Percentiles rank a stretch among this genome's conserved stretches.
phyloP scores from a whole-genome alignment of 345 rosid genomes.

The Rhizophora apiculata region DNA sequence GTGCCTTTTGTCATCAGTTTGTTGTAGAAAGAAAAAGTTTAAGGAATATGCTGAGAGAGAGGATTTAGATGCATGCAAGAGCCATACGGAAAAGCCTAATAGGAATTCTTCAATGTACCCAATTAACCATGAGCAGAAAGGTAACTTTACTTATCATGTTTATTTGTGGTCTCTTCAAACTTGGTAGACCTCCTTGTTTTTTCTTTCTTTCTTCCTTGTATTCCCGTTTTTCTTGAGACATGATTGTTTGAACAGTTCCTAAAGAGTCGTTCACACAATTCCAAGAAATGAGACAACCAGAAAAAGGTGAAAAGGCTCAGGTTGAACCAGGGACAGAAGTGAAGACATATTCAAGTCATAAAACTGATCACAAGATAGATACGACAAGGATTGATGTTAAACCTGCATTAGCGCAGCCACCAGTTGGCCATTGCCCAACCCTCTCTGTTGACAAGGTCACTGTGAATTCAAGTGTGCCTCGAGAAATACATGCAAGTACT shows the following conservation, averaged over 20 bases:
- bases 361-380: conserved; percentile 21
- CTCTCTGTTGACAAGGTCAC: conserved; percentile 36
- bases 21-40: conserved; percentile 37
- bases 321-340: conserved; percentile 34
- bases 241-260: conserved; percentile 39
- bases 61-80: conserved; percentile 19
- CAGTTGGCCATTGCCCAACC: conserved; percentile 42
- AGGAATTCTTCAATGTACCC: conserved; percentile 37
- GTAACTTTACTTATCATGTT: conserved; percentile 28
- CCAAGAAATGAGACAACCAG: conserved; percentile 34
- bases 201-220: background rate
- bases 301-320: conserved; percentile 27
- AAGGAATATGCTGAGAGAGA: conserved; percentile 26
- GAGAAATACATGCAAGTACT: conserved; percentile 21
- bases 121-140: conserved; percentile 36
- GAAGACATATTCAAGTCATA: conserved; percentile 29
- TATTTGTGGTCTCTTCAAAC: conserved; percentile 1
- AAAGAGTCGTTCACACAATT: conserved; percentile 38
- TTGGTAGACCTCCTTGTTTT: background rate
- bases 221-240: background rate
- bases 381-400: conserved; percentile 16
- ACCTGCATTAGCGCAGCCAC: conserved; percentile 33
- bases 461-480: conserved; percentile 36
- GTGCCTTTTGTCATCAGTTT: conserved; percentile 46
- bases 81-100: conserved; percentile 26